Percentiles rank a stretch among this genome's conserved stretches.
Conservation (phyloP, 2,329 filamentous ascomycete genomes). For the Phoma sp. region DNA sequence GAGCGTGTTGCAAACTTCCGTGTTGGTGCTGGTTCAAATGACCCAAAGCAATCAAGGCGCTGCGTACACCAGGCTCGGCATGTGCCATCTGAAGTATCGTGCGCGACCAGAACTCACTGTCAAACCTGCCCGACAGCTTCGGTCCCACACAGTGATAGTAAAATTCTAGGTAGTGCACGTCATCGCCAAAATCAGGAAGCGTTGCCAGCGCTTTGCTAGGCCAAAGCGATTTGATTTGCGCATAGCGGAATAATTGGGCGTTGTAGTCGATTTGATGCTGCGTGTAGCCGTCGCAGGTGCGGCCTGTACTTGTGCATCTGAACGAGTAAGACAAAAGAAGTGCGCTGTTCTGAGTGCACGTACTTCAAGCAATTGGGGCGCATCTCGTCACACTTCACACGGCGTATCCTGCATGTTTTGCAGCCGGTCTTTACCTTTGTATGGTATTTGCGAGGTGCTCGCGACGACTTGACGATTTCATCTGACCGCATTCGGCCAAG, state of each 20-base stretch:
- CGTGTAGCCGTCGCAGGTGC: conserved; percentile 33
- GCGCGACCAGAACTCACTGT: conserved; percentile 50
- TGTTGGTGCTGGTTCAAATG: conserved; percentile 35
- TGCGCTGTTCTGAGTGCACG: neutral
- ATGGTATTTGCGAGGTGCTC: neutral
- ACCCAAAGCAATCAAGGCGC: conserved; percentile 52
- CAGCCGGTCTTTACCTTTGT: conserved; percentile 32
- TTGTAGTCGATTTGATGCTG: neutral
- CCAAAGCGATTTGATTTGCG: neutral
- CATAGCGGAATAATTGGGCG: neutral
- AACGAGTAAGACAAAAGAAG: conserved; percentile 1
- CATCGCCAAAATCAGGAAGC: conserved; percentile 11
- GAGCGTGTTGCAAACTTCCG: conserved; percentile 11
- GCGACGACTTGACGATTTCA: too few relatives aligned
- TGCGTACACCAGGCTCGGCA: conserved; percentile 50
- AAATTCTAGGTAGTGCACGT: conserved; percentile 42
- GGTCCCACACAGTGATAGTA: conserved; percentile 50
- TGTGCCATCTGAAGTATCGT: conserved; percentile 51
- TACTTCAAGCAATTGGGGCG: conserved; percentile 33
- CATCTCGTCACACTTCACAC: conserved; percentile 36
- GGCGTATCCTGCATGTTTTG: conserved; percentile 32
- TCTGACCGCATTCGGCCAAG: neutral
- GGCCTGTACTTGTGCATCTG: conserved; percentile 34
- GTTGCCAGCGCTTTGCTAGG: conserved; percentile 6
- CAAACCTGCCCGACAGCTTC: conserved; percentile 45